These are phyloP conservation scores for Arthrobotrys conoides DNA, from an alignment of 2,329 filamentous ascomycete genomes.

Conservation along the genomic window DNA sequence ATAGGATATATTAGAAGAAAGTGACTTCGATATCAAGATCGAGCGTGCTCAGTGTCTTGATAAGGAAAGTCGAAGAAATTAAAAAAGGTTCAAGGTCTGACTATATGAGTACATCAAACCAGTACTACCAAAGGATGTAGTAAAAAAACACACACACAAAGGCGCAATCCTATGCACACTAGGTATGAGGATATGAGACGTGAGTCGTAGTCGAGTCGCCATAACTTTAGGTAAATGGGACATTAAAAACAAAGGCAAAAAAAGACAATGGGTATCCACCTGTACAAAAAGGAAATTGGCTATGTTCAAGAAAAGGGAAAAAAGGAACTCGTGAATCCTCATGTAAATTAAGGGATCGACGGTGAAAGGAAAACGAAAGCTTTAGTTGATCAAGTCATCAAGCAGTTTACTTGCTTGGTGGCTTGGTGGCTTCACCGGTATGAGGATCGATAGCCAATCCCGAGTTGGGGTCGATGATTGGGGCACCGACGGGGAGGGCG, in stretches of 20 bases:
- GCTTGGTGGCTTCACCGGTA: slow-evolving; percentile 60
- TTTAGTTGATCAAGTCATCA: slow-evolving; percentile 1
- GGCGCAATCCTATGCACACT: slow-evolving; percentile 50
- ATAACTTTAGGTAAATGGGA: slow-evolving; percentile 39
- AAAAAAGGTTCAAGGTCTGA: slow-evolving; percentile 31
- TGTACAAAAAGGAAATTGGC: slow-evolving; percentile 48
- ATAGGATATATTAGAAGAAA: slow-evolving; percentile 55
- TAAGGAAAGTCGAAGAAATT: slow-evolving; percentile 27
- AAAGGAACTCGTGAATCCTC: slow-evolving; percentile 50
- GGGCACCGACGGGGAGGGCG: slow-evolving; percentile 37
- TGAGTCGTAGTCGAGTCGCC: slow-evolving; percentile 57
- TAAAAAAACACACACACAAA: slow-evolving; percentile 16
- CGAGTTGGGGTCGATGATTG: slow-evolving; percentile 61
- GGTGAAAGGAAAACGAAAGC: slow-evolving; percentile 22
- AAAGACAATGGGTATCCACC: slow-evolving; percentile 58
- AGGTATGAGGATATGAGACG: slow-evolving; percentile 38
- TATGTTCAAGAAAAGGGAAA: slow-evolving; percentile 53
- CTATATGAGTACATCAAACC: slow-evolving; percentile 41
- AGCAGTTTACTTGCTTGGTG: slow-evolving; percentile 39
- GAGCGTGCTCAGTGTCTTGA: slow-evolving; percentile 40
- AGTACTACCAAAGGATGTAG: slow-evolving; percentile 5
- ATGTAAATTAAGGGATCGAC: slow-evolving; percentile 16
- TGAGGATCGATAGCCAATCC: slow-evolving; percentile 60
- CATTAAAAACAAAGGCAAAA: slow-evolving; percentile 35
- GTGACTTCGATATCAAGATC: neutral